A percentile compares a stretch with the other conserved stretches of the same genome.
These are phyloP conservation scores for Gloeopeniophorella convolvens DNA, from an alignment of 768 basidiomycete genomes.

Conservation along the genomic window DNA sequence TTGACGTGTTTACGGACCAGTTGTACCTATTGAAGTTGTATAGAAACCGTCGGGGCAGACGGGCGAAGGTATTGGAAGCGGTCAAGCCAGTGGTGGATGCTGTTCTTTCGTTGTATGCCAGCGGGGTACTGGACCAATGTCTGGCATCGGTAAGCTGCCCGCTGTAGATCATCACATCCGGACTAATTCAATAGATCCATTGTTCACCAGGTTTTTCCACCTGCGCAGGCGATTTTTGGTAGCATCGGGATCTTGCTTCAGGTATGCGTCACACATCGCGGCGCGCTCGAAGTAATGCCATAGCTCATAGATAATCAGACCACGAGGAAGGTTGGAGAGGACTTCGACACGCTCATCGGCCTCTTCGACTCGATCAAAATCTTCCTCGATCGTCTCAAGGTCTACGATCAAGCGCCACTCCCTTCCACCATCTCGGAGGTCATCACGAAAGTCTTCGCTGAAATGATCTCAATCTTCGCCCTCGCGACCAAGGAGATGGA, in stretches of 20 bases:
- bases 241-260: neutral
- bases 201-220: too few species aligned
- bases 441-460: neutral
- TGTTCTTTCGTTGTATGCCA: too few species aligned
- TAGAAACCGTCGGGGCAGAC: too few species aligned
- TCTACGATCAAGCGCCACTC: neutral
- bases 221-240: neutral
- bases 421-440: neutral
- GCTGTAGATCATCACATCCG: too few species aligned
- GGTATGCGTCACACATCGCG: neutral
- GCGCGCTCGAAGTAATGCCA: neutral
- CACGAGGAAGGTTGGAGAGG: neutral
- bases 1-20: too few species aligned
- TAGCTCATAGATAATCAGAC: neutral
- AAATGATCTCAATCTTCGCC: neutral
- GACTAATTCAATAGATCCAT: too few species aligned
- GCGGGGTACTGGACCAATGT: too few species aligned
- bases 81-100: too few species aligned
- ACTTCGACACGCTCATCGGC: neutral
- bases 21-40: too few species aligned
- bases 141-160: too few species aligned
- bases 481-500: conserved; percentile 3
- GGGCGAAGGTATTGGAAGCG: too few species aligned
- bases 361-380: conserved; percentile 1
- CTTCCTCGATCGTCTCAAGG: neutral